Percentiles rank a stretch among this genome's conserved stretches.
phyloP scores from a whole-genome alignment of 495 filamentous ascomycete genomes.

The Bacidia rubella region DNA sequence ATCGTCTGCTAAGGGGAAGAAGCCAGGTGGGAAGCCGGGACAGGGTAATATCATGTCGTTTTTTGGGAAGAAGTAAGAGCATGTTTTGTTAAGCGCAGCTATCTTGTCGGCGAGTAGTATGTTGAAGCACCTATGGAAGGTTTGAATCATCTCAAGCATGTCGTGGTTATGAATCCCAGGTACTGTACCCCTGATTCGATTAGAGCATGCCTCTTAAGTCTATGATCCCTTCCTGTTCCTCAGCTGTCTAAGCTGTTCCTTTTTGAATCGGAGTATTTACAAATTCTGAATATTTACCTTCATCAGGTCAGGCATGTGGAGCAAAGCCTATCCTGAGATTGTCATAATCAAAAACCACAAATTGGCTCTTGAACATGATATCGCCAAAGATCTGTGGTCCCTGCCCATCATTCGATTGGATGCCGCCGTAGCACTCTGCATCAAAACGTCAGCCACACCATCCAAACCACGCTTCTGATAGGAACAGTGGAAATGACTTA shows the following conservation, averaged over 20 bases:
- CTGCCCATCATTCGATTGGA: constrained; percentile 47
- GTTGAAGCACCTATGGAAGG: too few species aligned
- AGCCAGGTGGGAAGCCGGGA: constrained; percentile 49
- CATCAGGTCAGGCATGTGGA: constrained; percentile 25
- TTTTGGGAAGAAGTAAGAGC: constrained; percentile 78
- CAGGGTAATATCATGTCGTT: constrained; percentile 93
- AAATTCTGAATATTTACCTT: too few species aligned
- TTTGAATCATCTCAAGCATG: too few species aligned
- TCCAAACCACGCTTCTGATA: constrained; percentile 10
- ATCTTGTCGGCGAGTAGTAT: too few species aligned
- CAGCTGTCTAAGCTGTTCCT: not conserved
- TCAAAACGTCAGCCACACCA: not conserved
- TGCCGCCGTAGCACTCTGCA: constrained; percentile 55
- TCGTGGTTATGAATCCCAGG: too few species aligned
- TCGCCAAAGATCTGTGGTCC: constrained; percentile 63
- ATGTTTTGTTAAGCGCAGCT: too few species aligned
- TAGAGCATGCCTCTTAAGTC: too few species aligned
- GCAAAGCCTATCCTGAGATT: constrained; percentile 49
- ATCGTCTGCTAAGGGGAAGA: constrained; percentile 24
- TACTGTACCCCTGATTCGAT: too few species aligned
- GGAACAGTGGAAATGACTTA: constrained; percentile 18
- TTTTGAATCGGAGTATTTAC: not conserved
- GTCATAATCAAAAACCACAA: constrained; percentile 63
- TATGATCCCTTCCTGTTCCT: not conserved
- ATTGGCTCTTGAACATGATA: constrained; percentile 66